Percentiles rank a stretch among this genome's conserved stretches.
Conservation (phyloP, 768 basidiomycete genomes). For the Trametes cingulata region DNA sequence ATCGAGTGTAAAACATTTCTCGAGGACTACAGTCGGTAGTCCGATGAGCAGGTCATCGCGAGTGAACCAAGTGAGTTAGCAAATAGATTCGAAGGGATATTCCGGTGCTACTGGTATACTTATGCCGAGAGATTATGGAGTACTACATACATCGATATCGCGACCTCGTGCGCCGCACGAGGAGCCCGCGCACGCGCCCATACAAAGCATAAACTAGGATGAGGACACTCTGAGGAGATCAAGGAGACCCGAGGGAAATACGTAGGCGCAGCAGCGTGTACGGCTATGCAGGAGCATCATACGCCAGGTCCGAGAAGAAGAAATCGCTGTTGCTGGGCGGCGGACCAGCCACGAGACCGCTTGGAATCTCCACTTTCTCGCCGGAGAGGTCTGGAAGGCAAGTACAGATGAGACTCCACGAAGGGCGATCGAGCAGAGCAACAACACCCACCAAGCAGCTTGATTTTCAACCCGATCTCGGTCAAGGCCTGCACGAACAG, state of each 20-base stretch:
- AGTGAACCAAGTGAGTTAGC: neutral
- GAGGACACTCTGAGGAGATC: neutral
- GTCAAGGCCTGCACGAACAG: conserved; percentile 85
- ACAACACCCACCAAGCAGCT: conserved; percentile 66
- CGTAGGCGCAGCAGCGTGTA: no score
- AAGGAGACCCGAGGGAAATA: neutral
- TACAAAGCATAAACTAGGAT: neutral
- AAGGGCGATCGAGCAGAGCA: neutral
- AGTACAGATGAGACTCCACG: neutral
- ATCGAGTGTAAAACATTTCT: conserved; percentile 7
- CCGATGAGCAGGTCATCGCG: no score
- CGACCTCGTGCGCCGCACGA: neutral
- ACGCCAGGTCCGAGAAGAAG: conserved; percentile 72
- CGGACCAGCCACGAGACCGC: conserved; percentile 71
- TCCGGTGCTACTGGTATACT: conserved; percentile 2
- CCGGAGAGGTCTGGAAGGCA: conserved; percentile 73
- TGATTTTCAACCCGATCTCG: conserved; percentile 90
- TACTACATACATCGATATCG: conserved; percentile 6
- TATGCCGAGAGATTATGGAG: neutral
- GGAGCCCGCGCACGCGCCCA: neutral
- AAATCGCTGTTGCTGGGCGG: conserved; percentile 82
- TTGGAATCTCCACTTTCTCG: conserved; percentile 87
- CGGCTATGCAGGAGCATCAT: conserved; percentile 20
- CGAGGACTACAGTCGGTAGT: neutral
- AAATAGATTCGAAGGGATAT: neutral